These are phyloP conservation scores for Digitaria exilis DNA, from an alignment of 202 grass and related monocot genomes.

Conservation along the genomic window DNA sequence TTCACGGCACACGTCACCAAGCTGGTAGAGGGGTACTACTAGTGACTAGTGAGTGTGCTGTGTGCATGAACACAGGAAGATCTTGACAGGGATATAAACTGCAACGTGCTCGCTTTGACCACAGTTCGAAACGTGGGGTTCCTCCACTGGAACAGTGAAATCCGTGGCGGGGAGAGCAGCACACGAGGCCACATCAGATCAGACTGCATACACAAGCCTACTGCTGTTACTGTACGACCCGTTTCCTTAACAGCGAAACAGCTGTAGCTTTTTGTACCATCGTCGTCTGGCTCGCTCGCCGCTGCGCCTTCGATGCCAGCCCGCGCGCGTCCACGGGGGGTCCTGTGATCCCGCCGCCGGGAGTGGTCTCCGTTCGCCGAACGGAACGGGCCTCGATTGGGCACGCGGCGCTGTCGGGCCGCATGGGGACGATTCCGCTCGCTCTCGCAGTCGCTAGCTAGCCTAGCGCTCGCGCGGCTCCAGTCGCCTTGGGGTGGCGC, in stretches of 20 bases:
- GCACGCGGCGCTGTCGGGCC: constrained; percentile 16
- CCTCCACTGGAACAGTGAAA: neutral
- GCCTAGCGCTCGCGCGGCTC: no score
- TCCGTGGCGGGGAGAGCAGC: neutral
- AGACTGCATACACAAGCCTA: no score
- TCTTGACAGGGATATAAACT: neutral
- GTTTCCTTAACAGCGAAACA: neutral
- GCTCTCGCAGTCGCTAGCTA: neutral
- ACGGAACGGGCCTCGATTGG: neutral
- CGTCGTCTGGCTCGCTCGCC: neutral
- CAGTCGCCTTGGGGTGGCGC: no score
- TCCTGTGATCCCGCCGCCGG: neutral
- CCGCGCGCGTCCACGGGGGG: neutral
- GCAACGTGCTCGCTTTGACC: neutral
- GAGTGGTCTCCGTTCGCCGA: neutral
- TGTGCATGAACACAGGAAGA: neutral
- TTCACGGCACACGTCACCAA: neutral
- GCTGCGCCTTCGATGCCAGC: neutral
- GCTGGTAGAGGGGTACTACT: neutral
- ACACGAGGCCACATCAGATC: neutral
- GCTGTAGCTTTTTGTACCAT: no score
- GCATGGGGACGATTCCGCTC: neutral
- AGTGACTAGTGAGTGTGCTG: no score
- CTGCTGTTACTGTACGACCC: no score
- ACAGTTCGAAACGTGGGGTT: neutral